Base-by-base conservation (phyloP, 1,284 basidiomycete genomes). In the Inonotus hispidus region DNA sequence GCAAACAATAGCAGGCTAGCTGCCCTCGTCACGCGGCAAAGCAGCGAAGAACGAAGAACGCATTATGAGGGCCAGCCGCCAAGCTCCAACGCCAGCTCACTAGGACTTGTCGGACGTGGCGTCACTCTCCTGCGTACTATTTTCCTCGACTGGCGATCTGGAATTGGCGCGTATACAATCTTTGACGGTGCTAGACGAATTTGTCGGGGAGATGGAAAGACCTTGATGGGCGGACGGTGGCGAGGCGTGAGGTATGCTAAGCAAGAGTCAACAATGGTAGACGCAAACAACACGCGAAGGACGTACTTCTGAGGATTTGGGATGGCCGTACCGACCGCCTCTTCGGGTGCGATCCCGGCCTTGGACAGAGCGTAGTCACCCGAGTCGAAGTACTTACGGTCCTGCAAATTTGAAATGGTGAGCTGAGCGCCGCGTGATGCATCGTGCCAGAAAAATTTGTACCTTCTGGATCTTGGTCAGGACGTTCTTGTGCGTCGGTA, bases 351-450 rank as follows among this genome's bases (percentile, higher is more conserved):
- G 45, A 92, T 90, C 37, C 95, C 95, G 2, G 95, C 95, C 75
- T 98, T 97, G 59, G 93, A 95, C 68, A 98, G 81, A 56, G 94
- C 94, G 71, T 98, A 98, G 74, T 98, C 95, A 65, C 95, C 95
- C 63, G 95, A 98, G 76, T 98, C 95, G 74, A 98, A 98, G 79
- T 93, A 98, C 75, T 97, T 97, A 71, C 95, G 92, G 74, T 97
- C 95, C 93, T 97, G 69, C 21, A 53, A 60, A 56, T 45, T 56
- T 41, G 46, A 63, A 56, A 64, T 43, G 23, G 58, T 43, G 53
- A 47, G 37, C 1, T 47, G 29, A 61, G 16, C 32, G 32, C 50
- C 32, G n/a, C n/a, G 11, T 19, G 53, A 61, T 43, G 32, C 32
- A 29, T 10, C 56, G 50, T 41, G 60, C 13, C 25, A 53, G 21